These are phyloP conservation scores for Tricholoma saponaceum DNA, from an alignment of 768 basidiomycete species.

Conservation along the genomic window DNA sequence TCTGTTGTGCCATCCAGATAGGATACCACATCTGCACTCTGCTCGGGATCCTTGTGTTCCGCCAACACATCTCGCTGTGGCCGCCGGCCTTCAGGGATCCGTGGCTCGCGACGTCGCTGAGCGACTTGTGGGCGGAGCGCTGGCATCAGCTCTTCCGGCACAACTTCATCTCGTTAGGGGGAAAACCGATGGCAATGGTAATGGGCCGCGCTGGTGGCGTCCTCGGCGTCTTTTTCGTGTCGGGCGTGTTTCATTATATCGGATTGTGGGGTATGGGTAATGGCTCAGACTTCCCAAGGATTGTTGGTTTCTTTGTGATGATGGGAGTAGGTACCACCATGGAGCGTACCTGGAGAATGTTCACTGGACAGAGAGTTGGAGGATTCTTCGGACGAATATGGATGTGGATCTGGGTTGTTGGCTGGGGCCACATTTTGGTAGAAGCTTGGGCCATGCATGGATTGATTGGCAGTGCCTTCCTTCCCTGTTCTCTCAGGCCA, in stretches of 20 bases:
- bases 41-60: slow-evolving; percentile 40
- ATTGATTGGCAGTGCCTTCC: slow-evolving; percentile 34
- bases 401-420: slow-evolving; percentile 42
- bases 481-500: slow-evolving; percentile 31
- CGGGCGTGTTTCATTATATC: slow-evolving; percentile 56
- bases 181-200: slow-evolving; percentile 34
- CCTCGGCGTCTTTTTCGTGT: slow-evolving; percentile 56
- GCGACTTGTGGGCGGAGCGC: slow-evolving; percentile 55
- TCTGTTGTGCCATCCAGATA: slow-evolving; percentile 43
- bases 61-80: slow-evolving; percentile 51
- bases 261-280: slow-evolving; percentile 57
- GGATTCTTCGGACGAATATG: slow-evolving; percentile 52
- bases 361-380: slow-evolving; percentile 41
- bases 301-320: slow-evolving; percentile 53
- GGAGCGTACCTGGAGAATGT: slow-evolving; percentile 42
- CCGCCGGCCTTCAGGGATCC: slow-evolving; percentile 61
- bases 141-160: slow-evolving; percentile 73
- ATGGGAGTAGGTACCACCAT: slow-evolving; percentile 49
- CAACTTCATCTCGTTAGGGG: slow-evolving; percentile 49
- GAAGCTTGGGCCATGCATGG: slow-evolving; percentile 48
- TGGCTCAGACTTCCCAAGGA: slow-evolving; percentile 39
- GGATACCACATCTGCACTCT: slow-evolving; percentile 39
- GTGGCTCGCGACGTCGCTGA: slow-evolving; percentile 54
- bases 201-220: slow-evolving; percentile 47
- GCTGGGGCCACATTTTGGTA: slow-evolving; percentile 43